Base-by-base conservation (phyloP, 106 monocot genomes). In the Gastrodia elata region DNA sequence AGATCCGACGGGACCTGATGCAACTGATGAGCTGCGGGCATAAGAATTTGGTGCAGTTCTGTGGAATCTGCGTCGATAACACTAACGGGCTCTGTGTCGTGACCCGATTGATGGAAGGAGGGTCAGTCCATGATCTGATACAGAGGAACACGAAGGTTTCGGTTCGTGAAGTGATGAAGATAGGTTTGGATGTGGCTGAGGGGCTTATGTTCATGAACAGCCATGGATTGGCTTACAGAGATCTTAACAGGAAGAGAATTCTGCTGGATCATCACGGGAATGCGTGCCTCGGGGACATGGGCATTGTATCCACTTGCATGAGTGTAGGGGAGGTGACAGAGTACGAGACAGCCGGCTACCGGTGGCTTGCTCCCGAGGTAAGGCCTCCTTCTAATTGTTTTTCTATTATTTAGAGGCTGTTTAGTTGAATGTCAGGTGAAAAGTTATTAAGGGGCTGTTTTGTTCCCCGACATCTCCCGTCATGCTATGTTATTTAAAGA, bases 331-430 rank as follows among this genome's bases (percentile, higher is more conserved):
- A 93, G 79, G 89, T 89, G 4, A 92, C 78, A 0, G 95, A 92
- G 83, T 98, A 98, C 56, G 93, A 98, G 80, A 98, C 97, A 0
- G 79, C 84, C 18, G 97, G 97, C 1, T 93, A 91, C 49, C 84
- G 90, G 59, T 98, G 97, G 97, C 83, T 93, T 6, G 97, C 97
- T 58, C 97, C 97, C 18, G 97, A 98, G 93, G 89, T 94, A 38
- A 77, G 82, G 41, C 35, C 18, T 1, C 18, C 71, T 49, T 35
- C 5, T 38, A 18, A 30, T 30, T n/a, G n/a, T n/a, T n/a, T n/a
- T n/a, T n/a, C n/a, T n/a, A n/a, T n/a, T n/a, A n/a, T n/a, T n/a
- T n/a, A n/a, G n/a, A n/a, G n/a, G n/a, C n/a, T n/a, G n/a, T n/a
- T n/a, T n/a, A n/a, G n/a, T n/a, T n/a, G n/a, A n/a, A n/a, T n/a